Percentiles rank a stretch among this genome's conserved stretches.
Evolutionary conservation across 345 rosid genomes (phyloP).

Genomic region (Citrus inodora): DNA sequence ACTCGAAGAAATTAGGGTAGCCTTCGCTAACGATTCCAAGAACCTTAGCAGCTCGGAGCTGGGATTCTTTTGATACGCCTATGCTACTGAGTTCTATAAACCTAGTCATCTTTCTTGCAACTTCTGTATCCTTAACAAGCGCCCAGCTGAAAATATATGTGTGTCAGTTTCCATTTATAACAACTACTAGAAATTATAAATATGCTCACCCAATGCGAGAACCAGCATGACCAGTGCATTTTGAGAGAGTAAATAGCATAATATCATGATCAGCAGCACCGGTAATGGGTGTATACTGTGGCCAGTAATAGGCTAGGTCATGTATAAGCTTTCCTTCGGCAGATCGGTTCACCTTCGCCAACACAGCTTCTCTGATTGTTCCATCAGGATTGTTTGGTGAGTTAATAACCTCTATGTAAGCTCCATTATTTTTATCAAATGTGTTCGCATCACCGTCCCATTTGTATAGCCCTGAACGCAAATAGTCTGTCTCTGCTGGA

Average conservation of each 20-base stretch:
- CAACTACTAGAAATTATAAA: neutral
- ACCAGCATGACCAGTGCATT: constrained; percentile 92
- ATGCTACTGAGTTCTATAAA: constrained; percentile 57
- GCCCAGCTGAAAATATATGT: constrained; percentile 59
- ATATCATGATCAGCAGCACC: constrained; percentile 56
- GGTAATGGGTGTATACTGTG: constrained; percentile 77
- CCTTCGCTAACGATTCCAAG: constrained; percentile 42
- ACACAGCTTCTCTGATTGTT: constrained; percentile 54
- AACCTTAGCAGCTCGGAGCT: constrained; percentile 73
- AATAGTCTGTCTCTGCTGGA: constrained; percentile 46
- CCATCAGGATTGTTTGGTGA: constrained; percentile 94
- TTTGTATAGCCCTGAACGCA: constrained; percentile 61
- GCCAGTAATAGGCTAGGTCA: constrained; percentile 94
- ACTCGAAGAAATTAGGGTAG: constrained; percentile 50
- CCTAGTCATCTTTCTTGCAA: constrained; percentile 63
- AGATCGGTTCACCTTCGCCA: constrained; percentile 60
- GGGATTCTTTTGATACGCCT: constrained; percentile 86
- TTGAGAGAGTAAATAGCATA: constrained; percentile 91
- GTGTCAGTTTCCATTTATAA: neutral
- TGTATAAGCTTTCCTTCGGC: constrained; percentile 54
- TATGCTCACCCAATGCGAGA: constrained; percentile 75
- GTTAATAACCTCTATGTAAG: constrained; percentile 66
- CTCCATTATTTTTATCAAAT: constrained; percentile 51
- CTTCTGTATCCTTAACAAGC: constrained; percentile 58
- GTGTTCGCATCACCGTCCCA: constrained; percentile 84